Percentiles rank a stretch among this genome's conserved stretches.
phyloP scores from a whole-genome alignment of 2,329 filamentous ascomycete species.

The Fusarium denticulatum region DNA sequence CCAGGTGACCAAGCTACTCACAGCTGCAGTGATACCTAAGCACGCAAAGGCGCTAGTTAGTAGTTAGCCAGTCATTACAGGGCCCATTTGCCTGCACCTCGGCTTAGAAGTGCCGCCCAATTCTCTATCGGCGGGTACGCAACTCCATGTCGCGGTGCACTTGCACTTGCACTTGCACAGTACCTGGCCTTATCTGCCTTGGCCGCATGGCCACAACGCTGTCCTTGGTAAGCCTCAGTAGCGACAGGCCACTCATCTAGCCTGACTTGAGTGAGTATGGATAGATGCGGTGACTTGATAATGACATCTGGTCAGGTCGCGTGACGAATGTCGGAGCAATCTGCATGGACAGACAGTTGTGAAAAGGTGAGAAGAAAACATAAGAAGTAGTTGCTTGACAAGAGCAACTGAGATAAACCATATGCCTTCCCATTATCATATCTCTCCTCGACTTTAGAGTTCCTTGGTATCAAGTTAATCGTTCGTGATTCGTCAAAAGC shows the following conservation, averaged over 20 bases:
- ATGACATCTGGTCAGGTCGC: constrained; percentile 22
- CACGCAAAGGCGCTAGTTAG: constrained; percentile 15
- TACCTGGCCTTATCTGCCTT: constrained; percentile 17
- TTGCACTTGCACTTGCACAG: constrained; percentile 21
- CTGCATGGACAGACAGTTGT: background rate
- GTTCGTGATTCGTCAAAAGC: constrained; percentile 14
- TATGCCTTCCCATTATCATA: background rate
- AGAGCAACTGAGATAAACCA: background rate
- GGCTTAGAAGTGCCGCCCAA: constrained; percentile 34
- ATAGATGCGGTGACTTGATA: constrained; percentile 9
- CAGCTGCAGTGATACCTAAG: constrained; percentile 30
- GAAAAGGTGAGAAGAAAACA: background rate
- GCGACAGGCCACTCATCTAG: background rate
- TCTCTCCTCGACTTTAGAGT: background rate
- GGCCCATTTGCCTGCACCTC: constrained; percentile 16
- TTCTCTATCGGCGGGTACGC: constrained; percentile 13
- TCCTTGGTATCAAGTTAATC: constrained; percentile 29
- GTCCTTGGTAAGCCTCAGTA: constrained; percentile 23
- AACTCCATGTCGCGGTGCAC: constrained; percentile 11
- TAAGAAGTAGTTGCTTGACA: background rate
- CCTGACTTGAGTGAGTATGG: background rate
- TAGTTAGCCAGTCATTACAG: constrained; percentile 12
- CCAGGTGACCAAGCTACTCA: constrained; percentile 20
- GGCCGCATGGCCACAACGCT: constrained; percentile 1
- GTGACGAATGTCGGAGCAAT: constrained; percentile 22